Percentiles rank a stretch among this genome's conserved stretches.
Evolutionary conservation across 768 basidiomycete genomes (phyloP).

Genomic region (Lentinula aciculospora): DNA sequence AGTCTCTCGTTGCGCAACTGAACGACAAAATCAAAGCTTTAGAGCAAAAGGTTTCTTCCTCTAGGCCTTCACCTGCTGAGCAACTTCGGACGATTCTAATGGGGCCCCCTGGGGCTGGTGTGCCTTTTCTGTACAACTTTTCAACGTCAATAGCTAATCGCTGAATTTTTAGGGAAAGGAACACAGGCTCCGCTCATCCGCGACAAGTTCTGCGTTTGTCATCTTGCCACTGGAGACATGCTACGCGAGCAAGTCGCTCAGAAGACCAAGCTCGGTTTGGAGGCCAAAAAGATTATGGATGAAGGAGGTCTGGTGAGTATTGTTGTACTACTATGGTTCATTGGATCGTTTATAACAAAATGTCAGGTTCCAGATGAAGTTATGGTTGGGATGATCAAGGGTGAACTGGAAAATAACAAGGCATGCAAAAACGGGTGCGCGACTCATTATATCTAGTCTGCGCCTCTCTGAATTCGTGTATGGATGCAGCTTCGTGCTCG

Average conservation of each 20-base stretch:
- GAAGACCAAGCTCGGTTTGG: constrained; percentile 82
- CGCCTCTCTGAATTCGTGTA: not conserved
- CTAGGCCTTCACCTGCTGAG: constrained; percentile 52
- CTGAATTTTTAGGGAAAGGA: constrained; percentile 75
- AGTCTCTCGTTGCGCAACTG: constrained; percentile 84
- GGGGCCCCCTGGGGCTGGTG: constrained; percentile 96
- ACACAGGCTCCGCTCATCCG: constrained; percentile 95
- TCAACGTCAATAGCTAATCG: not conserved
- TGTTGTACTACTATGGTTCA: not conserved
- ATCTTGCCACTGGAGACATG: constrained; percentile 99
- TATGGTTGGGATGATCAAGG: constrained; percentile 96
- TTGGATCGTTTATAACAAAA: too few relatives aligned
- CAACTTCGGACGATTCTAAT: constrained; percentile 89
- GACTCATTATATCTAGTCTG: not conserved
- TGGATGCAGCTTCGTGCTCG: constrained; percentile 80
- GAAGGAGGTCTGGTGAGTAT: constrained; percentile 69
- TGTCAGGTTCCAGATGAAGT: constrained; percentile 75
- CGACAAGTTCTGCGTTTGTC: constrained; percentile 93
- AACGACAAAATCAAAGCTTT: constrained; percentile 82
- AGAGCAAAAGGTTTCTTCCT: constrained; percentile 62
- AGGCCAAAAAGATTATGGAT: constrained; percentile 98
- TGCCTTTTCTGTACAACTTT: constrained; percentile 18
- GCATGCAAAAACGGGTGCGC: constrained; percentile 93
- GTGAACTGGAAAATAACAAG: constrained; percentile 90
- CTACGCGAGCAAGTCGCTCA: constrained; percentile 86